Conservation (phyloP, 495 filamentous ascomycete genomes). For the Xylaria flabelliformis region DNA sequence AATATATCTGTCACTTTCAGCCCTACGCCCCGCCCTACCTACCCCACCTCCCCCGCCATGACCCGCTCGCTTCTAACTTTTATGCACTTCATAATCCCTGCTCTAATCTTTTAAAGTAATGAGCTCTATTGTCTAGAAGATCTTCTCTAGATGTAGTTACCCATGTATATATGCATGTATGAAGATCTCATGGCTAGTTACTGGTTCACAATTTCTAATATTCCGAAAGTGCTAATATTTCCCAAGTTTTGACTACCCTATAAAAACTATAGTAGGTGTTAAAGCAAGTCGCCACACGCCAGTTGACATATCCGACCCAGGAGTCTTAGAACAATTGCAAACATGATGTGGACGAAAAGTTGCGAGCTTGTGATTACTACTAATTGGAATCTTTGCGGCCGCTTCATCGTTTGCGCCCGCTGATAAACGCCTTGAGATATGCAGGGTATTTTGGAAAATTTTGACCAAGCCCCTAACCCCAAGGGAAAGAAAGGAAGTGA, state of each 20-base stretch:
- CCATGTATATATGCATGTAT: neutral
- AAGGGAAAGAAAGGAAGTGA: slow-evolving; percentile 14
- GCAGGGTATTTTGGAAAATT: slow-evolving; percentile 24
- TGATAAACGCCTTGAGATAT: slow-evolving; percentile 27
- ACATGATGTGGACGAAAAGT: neutral
- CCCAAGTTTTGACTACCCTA: neutral
- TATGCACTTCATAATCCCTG: neutral
- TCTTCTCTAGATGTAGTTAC: neutral
- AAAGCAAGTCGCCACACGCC: neutral
- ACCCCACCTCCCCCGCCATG: slow-evolving; percentile 15
- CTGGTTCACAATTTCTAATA: neutral
- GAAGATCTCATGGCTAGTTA: neutral
- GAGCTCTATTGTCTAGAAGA: neutral
- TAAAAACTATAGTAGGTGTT: neutral
- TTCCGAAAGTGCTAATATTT: neutral
- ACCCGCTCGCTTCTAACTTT: neutral
- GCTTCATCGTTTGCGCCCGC: slow-evolving; percentile 19
- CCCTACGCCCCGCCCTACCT: slow-evolving; percentile 10
- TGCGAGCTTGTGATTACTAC: slow-evolving; percentile 1
- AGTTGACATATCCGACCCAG: neutral
- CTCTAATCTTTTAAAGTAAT: neutral
- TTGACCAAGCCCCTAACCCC: slow-evolving; percentile 15
- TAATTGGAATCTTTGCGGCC: neutral
- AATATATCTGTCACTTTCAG: slow-evolving; percentile 27
- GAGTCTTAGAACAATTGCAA: neutral